A percentile compares a stretch with the other conserved stretches of the same genome.
Evolutionary conservation across 192 early-diverging fungal genomes (phyloP).

Genomic region (Coemansia sp.): DNA sequence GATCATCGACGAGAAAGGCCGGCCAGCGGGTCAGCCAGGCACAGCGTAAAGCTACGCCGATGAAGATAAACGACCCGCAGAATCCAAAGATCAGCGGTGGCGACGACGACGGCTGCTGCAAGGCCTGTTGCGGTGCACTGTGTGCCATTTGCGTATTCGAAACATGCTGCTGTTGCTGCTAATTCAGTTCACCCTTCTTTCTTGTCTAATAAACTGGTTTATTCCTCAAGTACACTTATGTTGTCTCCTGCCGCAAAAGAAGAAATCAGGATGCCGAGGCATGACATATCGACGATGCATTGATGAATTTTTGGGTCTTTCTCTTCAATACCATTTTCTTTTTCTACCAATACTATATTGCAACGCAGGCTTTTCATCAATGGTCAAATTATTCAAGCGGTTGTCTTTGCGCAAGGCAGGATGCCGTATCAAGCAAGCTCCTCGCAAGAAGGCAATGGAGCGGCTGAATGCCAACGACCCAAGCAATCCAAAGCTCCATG

Average conservation of each 20-base stretch:
- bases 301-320: too few relatives aligned
- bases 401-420: background rate
- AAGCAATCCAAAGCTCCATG: background rate
- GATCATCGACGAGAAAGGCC: background rate
- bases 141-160: background rate
- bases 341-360: too few relatives aligned
- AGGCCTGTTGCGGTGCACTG: background rate
- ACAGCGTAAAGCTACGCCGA: background rate
- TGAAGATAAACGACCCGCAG: background rate
- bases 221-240: too few relatives aligned
- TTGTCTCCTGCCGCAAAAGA: too few relatives aligned
- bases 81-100: slow-evolving; percentile 1
- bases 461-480: background rate
- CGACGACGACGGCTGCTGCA: background rate
- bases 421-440: too few relatives aligned
- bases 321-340: too few relatives aligned
- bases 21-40: background rate
- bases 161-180: slow-evolving; percentile 3
- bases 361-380: background rate
- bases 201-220: too few relatives aligned
- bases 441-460: too few relatives aligned
- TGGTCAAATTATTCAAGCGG: background rate
- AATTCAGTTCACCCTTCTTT: background rate
- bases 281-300: too few relatives aligned
- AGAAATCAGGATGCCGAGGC: too few relatives aligned